A percentile compares a stretch with the other conserved stretches of the same genome.
These are phyloP conservation scores for Sugiyamaella novakii DNA, from an alignment of 1,139 yeast species.

Conservation along the genomic window DNA sequence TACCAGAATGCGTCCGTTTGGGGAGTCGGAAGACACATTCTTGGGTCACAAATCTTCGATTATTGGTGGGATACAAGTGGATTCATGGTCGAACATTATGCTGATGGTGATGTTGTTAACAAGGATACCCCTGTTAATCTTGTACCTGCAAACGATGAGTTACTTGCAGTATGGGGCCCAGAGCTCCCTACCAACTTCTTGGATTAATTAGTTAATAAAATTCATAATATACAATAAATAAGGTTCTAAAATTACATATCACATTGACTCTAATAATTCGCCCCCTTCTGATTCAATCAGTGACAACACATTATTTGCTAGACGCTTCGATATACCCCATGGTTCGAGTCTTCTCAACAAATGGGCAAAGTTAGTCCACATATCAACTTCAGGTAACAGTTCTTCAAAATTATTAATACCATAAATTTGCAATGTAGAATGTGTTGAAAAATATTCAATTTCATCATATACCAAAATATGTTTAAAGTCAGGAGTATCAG, in stretches of 20 bases:
- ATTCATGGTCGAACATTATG: slow-evolving; percentile 17
- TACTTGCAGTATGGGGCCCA: slow-evolving; percentile 16
- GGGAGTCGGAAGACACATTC: slow-evolving; percentile 18
- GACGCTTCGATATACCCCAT: slow-evolving; percentile 1
- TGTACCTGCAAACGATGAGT: slow-evolving; percentile 9
- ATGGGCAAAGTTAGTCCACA: background rate
- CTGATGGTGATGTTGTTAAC: slow-evolving; percentile 18
- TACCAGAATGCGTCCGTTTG: slow-evolving; percentile 8
- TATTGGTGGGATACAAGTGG: slow-evolving; percentile 19
- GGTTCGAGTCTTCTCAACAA: background rate
- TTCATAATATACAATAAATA: too few relatives aligned
- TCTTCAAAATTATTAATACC: background rate
- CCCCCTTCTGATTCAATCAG: background rate
- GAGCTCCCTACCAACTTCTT: slow-evolving; percentile 7
- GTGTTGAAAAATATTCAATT: background rate
- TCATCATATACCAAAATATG: background rate
- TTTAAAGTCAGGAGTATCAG: background rate
- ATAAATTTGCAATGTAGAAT: background rate
- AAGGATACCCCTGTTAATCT: slow-evolving; percentile 11
- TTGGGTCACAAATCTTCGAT: slow-evolving; percentile 18
- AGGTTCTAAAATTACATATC: too few relatives aligned
- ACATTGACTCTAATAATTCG: too few relatives aligned
- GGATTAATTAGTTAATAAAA: slow-evolving; percentile 1
- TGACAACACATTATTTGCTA: background rate
- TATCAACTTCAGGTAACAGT: background rate